These are phyloP conservation scores for Ganoderma resinaceum DNA, from an alignment of 1,284 basidiomycete species.

Conservation along the genomic window DNA sequence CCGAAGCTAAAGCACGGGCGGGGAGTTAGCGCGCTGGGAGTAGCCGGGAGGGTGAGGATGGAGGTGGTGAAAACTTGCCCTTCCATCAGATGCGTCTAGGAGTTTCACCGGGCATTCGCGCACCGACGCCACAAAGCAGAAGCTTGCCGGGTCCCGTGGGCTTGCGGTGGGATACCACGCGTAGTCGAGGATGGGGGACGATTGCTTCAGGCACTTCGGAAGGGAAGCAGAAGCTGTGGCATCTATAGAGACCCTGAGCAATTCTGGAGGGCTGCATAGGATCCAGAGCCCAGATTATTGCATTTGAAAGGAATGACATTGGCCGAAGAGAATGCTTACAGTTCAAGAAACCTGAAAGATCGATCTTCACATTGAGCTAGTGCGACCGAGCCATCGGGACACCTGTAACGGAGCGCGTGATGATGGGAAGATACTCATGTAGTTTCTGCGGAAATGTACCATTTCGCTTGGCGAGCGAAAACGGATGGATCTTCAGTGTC, in stretches of 20 bases:
- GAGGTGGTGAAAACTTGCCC: slow-evolving; percentile 54
- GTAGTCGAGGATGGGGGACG: slow-evolving; percentile 77
- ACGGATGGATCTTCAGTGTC: slow-evolving; percentile 10
- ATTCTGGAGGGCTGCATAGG: slow-evolving; percentile 27
- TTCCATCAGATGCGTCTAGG: slow-evolving; percentile 78
- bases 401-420: slow-evolving; percentile 51
- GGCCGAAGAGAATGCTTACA: slow-evolving; percentile 40
- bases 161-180: slow-evolving; percentile 85
- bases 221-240: slow-evolving; percentile 10
- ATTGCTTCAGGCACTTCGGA: slow-evolving; percentile 47
- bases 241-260: slow-evolving; percentile 23
- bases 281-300: not conserved
- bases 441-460: slow-evolving; percentile 42
- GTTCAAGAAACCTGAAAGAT: slow-evolving; percentile 55
- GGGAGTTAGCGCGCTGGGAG: not conserved
- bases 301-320: not conserved
- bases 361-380: slow-evolving; percentile 69
- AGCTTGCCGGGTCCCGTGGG: slow-evolving; percentile 61
- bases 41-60: slow-evolving; percentile 3
- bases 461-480: slow-evolving; percentile 58
- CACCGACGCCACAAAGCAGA: slow-evolving; percentile 83
- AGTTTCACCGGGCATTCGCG: slow-evolving; percentile 85
- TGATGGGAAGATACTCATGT: slow-evolving; percentile 7
- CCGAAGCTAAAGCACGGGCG: slow-evolving; percentile 62
- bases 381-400: slow-evolving; percentile 65